Evolutionary conservation across 805 yeast genomes (phyloP).

Genomic region (Komagataella kurtzmanii): DNA sequence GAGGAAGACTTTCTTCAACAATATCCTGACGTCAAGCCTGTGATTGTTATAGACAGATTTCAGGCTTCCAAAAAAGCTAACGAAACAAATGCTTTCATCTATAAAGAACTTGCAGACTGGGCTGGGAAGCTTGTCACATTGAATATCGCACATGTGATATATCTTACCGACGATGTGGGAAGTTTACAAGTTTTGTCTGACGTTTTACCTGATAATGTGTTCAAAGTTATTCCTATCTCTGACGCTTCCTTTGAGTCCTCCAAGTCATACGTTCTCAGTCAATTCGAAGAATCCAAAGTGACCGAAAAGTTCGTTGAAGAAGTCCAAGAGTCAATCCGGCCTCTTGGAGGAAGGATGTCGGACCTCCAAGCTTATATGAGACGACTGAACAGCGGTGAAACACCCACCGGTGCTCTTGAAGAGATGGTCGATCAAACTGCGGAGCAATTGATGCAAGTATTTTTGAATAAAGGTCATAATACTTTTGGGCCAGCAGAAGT

Average conservation of each 20-base stretch:
- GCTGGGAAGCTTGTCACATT: constrained; percentile 62
- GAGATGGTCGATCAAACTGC: constrained; percentile 80
- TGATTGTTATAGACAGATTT: constrained; percentile 70
- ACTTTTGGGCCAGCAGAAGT: constrained; percentile 59
- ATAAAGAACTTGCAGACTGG: constrained; percentile 78
- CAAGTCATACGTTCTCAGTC: constrained; percentile 49
- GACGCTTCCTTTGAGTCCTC: constrained; percentile 75
- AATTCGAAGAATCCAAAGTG: constrained; percentile 22
- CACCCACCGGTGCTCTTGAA: constrained; percentile 58
- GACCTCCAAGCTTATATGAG: constrained; percentile 86
- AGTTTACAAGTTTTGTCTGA: constrained; percentile 52
- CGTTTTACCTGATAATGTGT: constrained; percentile 78
- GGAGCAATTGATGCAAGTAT: constrained; percentile 78
- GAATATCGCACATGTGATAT: constrained; percentile 82
- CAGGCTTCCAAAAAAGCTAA: constrained; percentile 40
- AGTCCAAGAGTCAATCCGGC: constrained; percentile 46
- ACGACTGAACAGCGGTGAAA: constrained; percentile 79
- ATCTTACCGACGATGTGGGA: constrained; percentile 78
- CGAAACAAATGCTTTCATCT: constrained; percentile 47
- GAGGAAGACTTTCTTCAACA: constrained; percentile 78
- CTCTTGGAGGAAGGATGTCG: constrained; percentile 90
- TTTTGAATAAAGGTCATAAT: constrained; percentile 24
- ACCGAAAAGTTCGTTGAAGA: constrained; percentile 13
- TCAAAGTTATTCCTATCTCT: constrained; percentile 57
- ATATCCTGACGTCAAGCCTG: constrained; percentile 78